phyloP scores from a whole-genome alignment of 352 stramenopile genomes.

The Saprolegnia diclina region DNA sequence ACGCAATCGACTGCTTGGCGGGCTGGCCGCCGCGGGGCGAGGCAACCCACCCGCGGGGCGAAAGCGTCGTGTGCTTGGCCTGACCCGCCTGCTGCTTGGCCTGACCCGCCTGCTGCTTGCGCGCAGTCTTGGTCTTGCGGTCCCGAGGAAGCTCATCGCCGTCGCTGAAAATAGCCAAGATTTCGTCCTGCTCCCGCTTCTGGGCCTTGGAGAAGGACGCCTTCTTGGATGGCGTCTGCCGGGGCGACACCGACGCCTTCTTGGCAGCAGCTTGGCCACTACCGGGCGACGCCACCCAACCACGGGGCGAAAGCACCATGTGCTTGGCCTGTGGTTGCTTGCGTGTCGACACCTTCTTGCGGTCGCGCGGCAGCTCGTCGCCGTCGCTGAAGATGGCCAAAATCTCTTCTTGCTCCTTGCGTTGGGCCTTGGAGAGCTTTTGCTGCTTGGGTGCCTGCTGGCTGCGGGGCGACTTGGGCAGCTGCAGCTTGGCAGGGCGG shows the following conservation, averaged over 20 bases:
- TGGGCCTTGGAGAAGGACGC: not conserved
- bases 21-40: not conserved
- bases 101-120: not conserved
- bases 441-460: not conserved
- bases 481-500: not conserved
- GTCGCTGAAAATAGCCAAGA: constrained; percentile 11
- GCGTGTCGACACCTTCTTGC: not conserved
- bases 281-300: not conserved
- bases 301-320: too few relatives aligned
- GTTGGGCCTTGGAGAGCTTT: not conserved
- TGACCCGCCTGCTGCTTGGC: not conserved
- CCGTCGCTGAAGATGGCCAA: not conserved
- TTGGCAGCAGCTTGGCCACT: not conserved
- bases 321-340: not conserved
- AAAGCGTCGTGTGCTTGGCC: not conserved
- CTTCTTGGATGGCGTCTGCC: not conserved
- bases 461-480: not conserved
- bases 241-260: not conserved
- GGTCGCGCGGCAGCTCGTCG: not conserved
- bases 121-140: not conserved
- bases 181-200: not conserved
- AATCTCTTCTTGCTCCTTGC: constrained; percentile 9
- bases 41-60: not conserved
- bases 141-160: constrained; percentile 10
- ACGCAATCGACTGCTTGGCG: not conserved